Evolutionary conservation across 805 yeast genomes (phyloP), one percentile per base, ranked within the genome.

Genomic region (Kuraishia capsulata): DNA sequence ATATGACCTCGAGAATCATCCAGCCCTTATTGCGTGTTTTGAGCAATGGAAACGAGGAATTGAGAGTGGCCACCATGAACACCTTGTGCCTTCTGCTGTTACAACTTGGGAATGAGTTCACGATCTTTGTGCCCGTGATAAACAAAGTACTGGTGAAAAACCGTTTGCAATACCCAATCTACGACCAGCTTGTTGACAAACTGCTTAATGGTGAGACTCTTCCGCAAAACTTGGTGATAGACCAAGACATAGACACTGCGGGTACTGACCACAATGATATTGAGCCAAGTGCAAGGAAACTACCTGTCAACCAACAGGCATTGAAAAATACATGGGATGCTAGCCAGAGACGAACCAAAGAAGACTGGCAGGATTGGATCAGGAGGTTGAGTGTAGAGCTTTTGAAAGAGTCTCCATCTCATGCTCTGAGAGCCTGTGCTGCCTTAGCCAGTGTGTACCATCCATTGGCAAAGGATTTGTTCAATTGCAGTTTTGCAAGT

Each of bases 351-450:
- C 73, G 94, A 38, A 86, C 97, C 0, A 79, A 80, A 48, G 97
- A 89, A 49, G 98, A 92, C 48, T 92, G 98, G 98, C 90, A 84
- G 49, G 97, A 92, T 53, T 92, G 99, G 99, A 78, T 88, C 46
- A 74, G 95, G 42, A 69, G 92, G 42, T 65, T 92, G 35, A 79
- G 92, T 48, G 82, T 87, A 38, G 96, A 88, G 52, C 58, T 92
- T 25, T 63, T 92, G 45, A 86, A 84, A 49, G 96, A 89, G 54
- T 85, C 96, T 26, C 96, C 99, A 2, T 86, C 96, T 0, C 95
- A 85, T 50, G 94, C 97, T 2, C 67, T 92, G 30, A 71, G 97
- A 46, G 96, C 97, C 0, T 92, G 98, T 55, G 84, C 95, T 2
- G 80, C 82, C 6, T 64, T 92, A 38, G 97, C 97, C 0, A 78